Evolutionary conservation across 1,284 basidiomycete genomes (phyloP).

Genomic region (Neotropicomus parvogracilis): DNA sequence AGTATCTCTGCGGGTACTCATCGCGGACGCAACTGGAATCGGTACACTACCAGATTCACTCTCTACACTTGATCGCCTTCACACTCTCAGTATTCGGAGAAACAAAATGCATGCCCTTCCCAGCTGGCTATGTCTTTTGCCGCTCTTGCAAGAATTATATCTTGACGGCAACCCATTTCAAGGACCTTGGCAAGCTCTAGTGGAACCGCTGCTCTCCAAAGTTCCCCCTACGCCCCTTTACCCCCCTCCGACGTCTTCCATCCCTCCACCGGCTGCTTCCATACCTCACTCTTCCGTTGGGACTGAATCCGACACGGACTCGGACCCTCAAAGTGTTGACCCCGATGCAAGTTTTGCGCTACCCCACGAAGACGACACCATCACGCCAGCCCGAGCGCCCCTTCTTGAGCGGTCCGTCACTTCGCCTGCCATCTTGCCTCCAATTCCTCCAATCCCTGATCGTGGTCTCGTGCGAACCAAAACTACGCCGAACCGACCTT

Average conservation of each 20-base stretch:
- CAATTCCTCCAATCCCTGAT: slow-evolving; percentile 31
- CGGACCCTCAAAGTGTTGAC: slow-evolving; percentile 44
- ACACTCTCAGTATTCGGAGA: slow-evolving; percentile 82
- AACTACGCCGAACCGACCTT: slow-evolving; percentile 65
- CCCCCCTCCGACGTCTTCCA: slow-evolving; percentile 62
- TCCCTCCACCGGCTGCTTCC: slow-evolving; percentile 49
- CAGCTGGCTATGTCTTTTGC: slow-evolving; percentile 86
- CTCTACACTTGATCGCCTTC: slow-evolving; percentile 66
- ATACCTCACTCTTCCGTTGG: slow-evolving; percentile 35
- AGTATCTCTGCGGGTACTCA: slow-evolving; percentile 76
- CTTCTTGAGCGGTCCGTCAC: slow-evolving; percentile 49
- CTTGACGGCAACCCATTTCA: slow-evolving; percentile 94
- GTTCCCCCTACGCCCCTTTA: slow-evolving; percentile 57
- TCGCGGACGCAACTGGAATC: slow-evolving; percentile 85
- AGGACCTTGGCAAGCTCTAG: slow-evolving; percentile 85
- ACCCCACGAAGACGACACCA: slow-evolving; percentile 60
- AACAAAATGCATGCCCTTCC: slow-evolving; percentile 91
- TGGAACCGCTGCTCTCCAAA: slow-evolving; percentile 75
- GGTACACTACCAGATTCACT: slow-evolving; percentile 69
- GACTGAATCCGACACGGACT: slow-evolving; percentile 54
- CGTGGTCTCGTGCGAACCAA: slow-evolving; percentile 60
- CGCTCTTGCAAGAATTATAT: slow-evolving; percentile 79
- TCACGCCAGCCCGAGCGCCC: slow-evolving; percentile 58
- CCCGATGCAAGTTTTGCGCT: slow-evolving; percentile 28
- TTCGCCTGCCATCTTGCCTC: slow-evolving; percentile 37